These are phyloP conservation scores for Sporothrix euskadiensis DNA, from an alignment of 2,329 filamentous ascomycete genomes.

Conservation along the genomic window DNA sequence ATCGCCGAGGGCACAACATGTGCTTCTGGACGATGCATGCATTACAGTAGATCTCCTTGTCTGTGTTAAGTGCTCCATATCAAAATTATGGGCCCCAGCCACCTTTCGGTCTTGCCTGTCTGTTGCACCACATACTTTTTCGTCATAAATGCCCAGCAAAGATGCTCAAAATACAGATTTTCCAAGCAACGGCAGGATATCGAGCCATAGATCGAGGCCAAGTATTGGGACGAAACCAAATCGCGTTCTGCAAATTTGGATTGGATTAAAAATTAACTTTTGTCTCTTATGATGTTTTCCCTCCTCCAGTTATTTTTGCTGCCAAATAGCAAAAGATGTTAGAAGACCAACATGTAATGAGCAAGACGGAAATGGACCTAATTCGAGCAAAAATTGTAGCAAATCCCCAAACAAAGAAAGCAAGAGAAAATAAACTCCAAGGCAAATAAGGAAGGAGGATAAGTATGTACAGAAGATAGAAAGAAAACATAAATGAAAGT, in stretches of 20 bases:
- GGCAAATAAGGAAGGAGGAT: background rate
- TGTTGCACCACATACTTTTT: background rate
- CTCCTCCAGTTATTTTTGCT: background rate
- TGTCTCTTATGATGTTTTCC: background rate
- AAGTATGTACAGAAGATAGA: background rate
- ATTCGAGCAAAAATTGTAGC: background rate
- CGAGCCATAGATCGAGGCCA: background rate
- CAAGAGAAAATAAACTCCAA: background rate
- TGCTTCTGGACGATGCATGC: background rate
- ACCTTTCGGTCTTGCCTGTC: background rate
- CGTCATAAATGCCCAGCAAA: background rate
- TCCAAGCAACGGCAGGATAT: background rate
- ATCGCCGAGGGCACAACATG: constrained; percentile 14
- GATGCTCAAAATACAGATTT: background rate
- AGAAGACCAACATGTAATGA: background rate
- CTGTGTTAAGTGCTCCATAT: no score
- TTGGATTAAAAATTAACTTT: background rate
- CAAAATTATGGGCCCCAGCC: no score
- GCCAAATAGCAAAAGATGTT: background rate
- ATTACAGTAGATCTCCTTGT: background rate
- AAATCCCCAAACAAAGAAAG: background rate
- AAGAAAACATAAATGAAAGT: background rate
- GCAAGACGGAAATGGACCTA: background rate
- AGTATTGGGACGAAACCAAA: background rate
- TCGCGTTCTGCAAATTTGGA: background rate